Evolutionary conservation across 139 green algal genomes (phyloP).

Genomic region (Picochlorum sp.): DNA sequence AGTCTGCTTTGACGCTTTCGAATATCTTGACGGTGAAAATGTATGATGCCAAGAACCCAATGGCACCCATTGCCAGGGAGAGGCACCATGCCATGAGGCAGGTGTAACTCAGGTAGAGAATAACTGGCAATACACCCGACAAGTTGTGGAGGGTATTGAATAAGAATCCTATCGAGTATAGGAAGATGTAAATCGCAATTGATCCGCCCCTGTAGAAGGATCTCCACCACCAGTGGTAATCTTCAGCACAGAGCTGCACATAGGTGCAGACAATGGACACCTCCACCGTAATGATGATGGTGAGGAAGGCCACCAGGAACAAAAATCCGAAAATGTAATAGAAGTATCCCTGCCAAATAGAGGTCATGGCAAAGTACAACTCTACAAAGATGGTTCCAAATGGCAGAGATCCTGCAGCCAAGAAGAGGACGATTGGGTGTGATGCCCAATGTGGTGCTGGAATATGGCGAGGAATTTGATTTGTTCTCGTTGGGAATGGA

Average conservation of each 20-base stretch:
- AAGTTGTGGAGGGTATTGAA: slow-evolving; percentile 57
- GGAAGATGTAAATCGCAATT: slow-evolving; percentile 39
- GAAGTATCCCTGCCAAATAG: slow-evolving; percentile 87
- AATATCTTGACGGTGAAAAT: slow-evolving; percentile 51
- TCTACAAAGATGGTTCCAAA: slow-evolving; percentile 96
- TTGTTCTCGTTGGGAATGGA: slow-evolving; percentile 62
- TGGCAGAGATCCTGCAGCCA: slow-evolving; percentile 80
- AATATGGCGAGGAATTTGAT: slow-evolving; percentile 96
- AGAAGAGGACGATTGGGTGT: slow-evolving; percentile 71
- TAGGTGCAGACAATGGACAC: slow-evolving; percentile 76
- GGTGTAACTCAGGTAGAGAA: slow-evolving; percentile 85
- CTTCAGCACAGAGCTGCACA: slow-evolving; percentile 84
- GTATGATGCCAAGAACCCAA: slow-evolving; percentile 65
- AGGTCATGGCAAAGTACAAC: slow-evolving; percentile 94
- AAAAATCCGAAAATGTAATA: slow-evolving; percentile 95
- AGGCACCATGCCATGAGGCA: slow-evolving; percentile 61
- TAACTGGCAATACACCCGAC: slow-evolving; percentile 56
- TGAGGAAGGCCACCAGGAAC: slow-evolving; percentile 76
- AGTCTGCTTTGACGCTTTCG: slow-evolving; percentile 46
- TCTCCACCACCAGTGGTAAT: slow-evolving; percentile 90
- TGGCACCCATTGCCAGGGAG: slow-evolving; percentile 71
- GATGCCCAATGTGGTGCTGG: slow-evolving; percentile 63
- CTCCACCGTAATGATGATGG: slow-evolving; percentile 76
- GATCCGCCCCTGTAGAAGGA: slow-evolving; percentile 77
- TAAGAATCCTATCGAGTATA: slow-evolving; percentile 62